Evolutionary conservation across 2,329 filamentous ascomycete species (phyloP), one percentile per base, ranked within the genome.

Genomic region (Arthrobotrys iridis): DNA sequence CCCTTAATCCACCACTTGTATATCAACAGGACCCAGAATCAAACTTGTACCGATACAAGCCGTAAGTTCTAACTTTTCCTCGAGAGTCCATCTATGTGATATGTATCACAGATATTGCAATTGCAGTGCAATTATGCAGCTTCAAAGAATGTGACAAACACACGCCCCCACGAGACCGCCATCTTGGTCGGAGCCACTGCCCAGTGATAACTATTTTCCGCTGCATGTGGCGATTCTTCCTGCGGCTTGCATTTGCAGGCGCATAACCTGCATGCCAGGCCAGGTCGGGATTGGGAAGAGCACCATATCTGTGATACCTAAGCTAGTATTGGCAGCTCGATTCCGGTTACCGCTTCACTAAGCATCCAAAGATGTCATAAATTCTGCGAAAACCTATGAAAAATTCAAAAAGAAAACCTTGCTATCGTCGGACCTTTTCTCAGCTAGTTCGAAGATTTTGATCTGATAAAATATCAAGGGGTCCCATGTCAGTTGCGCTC

Each of bases 211-310:
- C 50, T 64, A 72, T 63, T 64, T 50, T 33, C 67, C 63, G 67
- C 50, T 65, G 59, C 67, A 65, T 59, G 67, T 43, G 67, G 59
- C 50, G 40, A 58, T 15, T 35, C 18, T 46, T 33, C 28, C 4
- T 59, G 64, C 64, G 50, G 58, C 64, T 52, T 73, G 68, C 68
- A 66, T 57, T 33, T 40, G 50, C 52, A 33, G 26, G 13, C 11
- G 52, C 41, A n/a, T n/a, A 57, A 33, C 18, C 48, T 64, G 66
- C 66, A 71, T 71, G 60, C 68, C 60, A 65, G 43, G 67, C 59
- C 48, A 52, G 59, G 30, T 37, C 18, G 7, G 10, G 48, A 28
- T 55, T 55, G 28, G n/a, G 48, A 55, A 37, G 15, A 41, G 37
- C 37, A 28, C 68, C 48, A 57, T 24, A 43, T 65, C 13, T 52